These are phyloP conservation scores for Xylaria arbuscula DNA, from an alignment of 2,329 filamentous ascomycete genomes.

Conservation along the genomic window DNA sequence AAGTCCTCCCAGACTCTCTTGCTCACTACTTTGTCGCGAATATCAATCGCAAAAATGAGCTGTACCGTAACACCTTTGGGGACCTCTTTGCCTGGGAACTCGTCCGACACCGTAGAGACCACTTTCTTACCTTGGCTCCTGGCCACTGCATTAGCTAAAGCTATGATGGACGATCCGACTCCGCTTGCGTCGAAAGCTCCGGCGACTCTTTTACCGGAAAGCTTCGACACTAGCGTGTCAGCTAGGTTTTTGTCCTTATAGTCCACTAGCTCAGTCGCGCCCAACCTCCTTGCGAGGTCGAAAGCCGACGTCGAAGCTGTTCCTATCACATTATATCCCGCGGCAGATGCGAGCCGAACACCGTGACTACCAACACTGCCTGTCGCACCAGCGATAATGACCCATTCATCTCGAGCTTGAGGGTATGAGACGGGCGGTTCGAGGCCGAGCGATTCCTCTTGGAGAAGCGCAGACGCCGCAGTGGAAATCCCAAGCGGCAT, in stretches of 20 bases:
- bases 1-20: conserved; percentile 34
- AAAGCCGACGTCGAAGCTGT: conserved; percentile 55
- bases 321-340: conserved; percentile 57
- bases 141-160: conserved; percentile 16
- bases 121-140: conserved; percentile 25
- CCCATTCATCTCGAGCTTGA: conserved; percentile 51
- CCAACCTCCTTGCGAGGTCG: conserved; percentile 52
- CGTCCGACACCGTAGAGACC: conserved; percentile 23
- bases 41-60: conserved; percentile 30
- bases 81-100: conserved; percentile 7
- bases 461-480: conserved; percentile 45
- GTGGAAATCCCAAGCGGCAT: conserved; percentile 48
- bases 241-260: conserved; percentile 49
- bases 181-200: conserved; percentile 36
- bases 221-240: conserved; percentile 43
- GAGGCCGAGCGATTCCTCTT: conserved; percentile 39
- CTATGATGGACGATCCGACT: conserved; percentile 1
- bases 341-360: conserved; percentile 56
- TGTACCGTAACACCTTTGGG: conserved; percentile 7
- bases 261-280: conserved; percentile 55
- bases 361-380: conserved; percentile 58
- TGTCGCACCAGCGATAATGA: conserved; percentile 51
- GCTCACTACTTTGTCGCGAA: conserved; percentile 30
- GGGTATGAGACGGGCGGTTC: conserved; percentile 32
- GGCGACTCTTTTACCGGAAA: conserved; percentile 32